A percentile compares a stretch with the other conserved stretches of the same genome.
phyloP scores from a whole-genome alignment of 2,329 filamentous ascomycete genomes.

The Tolypocladium endophyticum region DNA sequence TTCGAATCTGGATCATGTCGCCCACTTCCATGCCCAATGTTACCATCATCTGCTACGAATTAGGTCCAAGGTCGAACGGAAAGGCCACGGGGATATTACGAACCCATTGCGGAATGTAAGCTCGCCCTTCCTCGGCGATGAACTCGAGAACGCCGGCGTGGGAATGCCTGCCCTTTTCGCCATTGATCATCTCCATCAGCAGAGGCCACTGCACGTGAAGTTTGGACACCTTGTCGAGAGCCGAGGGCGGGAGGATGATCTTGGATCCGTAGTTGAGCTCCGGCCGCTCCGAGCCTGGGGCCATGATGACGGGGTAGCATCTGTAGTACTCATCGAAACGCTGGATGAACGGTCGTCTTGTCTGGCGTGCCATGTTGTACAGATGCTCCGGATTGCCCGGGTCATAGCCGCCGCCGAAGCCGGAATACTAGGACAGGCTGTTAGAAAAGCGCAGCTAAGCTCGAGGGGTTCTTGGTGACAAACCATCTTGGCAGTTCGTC shows the following conservation, averaged over 20 bases:
- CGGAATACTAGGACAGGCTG: conserved; percentile 17
- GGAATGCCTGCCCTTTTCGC: conserved; percentile 66
- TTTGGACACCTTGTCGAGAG: conserved; percentile 90
- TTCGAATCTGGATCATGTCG: conserved; percentile 90
- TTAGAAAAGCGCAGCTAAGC: background rate
- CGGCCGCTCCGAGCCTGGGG: conserved; percentile 78
- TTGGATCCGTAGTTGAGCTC: conserved; percentile 95
- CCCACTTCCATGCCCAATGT: conserved; percentile 81
- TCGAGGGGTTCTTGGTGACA: background rate
- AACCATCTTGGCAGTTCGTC: background rate
- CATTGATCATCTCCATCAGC: conserved; percentile 92
- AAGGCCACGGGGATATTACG: conserved; percentile 12
- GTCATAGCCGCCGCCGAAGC: conserved; percentile 32
- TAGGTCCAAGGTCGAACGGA: conserved; percentile 3
- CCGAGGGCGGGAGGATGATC: conserved; percentile 92
- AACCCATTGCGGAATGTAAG: conserved; percentile 94
- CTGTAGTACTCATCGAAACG: conserved; percentile 98
- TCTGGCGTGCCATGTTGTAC: conserved; percentile 35
- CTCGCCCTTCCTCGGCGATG: conserved; percentile 91
- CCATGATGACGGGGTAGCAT: conserved; percentile 92
- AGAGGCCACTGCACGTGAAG: conserved; percentile 96
- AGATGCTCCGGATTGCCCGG: conserved; percentile 36
- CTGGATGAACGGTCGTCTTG: conserved; percentile 44
- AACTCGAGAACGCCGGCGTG: conserved; percentile 96
- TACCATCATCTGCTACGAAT: conserved; percentile 69